phyloP scores from a whole-genome alignment of 768 basidiomycete genomes.

The Leccinum longicurvipes region DNA sequence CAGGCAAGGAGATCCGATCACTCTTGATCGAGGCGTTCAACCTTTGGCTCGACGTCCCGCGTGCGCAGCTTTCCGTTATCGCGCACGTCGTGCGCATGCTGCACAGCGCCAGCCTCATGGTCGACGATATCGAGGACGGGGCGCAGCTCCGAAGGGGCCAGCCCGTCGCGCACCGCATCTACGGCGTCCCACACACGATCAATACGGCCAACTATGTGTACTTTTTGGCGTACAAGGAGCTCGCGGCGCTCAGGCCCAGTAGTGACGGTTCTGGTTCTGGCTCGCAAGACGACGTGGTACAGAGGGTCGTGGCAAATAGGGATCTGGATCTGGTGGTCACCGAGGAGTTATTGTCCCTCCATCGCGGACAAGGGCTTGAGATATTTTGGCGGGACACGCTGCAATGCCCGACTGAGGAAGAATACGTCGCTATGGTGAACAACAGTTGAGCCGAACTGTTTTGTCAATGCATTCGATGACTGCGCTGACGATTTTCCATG shows the following conservation, averaged over 20 bases:
- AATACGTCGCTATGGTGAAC: constrained; percentile 95
- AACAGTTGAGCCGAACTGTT: constrained; percentile 60
- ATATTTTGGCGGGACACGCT: constrained; percentile 92
- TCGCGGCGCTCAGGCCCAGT: constrained; percentile 33
- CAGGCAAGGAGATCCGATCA: constrained; percentile 90
- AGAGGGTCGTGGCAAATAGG: constrained; percentile 58
- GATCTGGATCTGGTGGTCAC: constrained; percentile 54
- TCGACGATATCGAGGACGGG: constrained; percentile 94
- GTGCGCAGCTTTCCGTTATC: constrained; percentile 67
- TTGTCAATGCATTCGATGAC: constrained; percentile 53
- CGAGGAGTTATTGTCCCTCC: constrained; percentile 74
- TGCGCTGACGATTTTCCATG: not conserved
- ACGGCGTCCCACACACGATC: constrained; percentile 94
- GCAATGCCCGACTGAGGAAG: constrained; percentile 88
- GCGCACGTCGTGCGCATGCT: constrained; percentile 87
- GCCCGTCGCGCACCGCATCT: constrained; percentile 93
- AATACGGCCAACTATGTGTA: constrained; percentile 97
- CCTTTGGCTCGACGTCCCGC: constrained; percentile 80
- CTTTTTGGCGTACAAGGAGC: constrained; percentile 87
- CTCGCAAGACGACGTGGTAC: not conserved
- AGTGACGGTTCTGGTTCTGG: not conserved
- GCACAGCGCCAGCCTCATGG: constrained; percentile 91
- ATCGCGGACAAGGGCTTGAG: constrained; percentile 94
- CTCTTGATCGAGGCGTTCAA: constrained; percentile 93
- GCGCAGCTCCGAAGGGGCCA: constrained; percentile 82